Percentiles rank a stretch among this genome's conserved stretches.
phyloP scores from a whole-genome alignment of 768 basidiomycete genomes.

The Termitomyces eurrhizus region DNA sequence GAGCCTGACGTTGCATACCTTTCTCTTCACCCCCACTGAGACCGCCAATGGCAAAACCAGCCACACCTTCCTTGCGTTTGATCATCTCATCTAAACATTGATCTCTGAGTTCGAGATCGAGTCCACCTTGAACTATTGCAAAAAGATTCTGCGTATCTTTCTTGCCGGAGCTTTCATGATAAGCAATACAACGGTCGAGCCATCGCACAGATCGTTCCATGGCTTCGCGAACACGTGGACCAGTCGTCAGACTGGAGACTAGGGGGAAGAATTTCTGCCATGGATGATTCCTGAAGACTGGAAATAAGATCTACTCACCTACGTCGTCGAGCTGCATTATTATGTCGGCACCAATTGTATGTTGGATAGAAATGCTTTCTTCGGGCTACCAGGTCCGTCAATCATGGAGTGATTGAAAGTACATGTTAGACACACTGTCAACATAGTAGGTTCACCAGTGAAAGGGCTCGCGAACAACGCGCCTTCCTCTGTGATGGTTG shows the following conservation, averaged over 20 bases:
- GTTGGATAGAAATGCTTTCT: conserved; percentile 88
- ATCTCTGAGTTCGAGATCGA: conserved; percentile 67
- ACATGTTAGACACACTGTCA: conserved; percentile 54
- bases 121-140: conserved; percentile 88
- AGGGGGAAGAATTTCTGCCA: conserved; percentile 2
- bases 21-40: conserved; percentile 91
- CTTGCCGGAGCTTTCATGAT: conserved; percentile 67
- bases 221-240: conserved; percentile 80
- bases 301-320: conserved; percentile 41
- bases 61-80: conserved; percentile 64
- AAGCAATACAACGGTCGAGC: conserved; percentile 84
- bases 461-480: conserved; percentile 84
- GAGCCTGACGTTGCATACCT: conserved; percentile 39
- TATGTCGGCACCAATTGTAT: conserved; percentile 88
- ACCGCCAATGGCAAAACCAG: conserved; percentile 91
- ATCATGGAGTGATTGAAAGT: conserved; percentile 8
- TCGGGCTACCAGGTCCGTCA: conserved; percentile 56
- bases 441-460: conserved; percentile 82
- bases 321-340: conserved; percentile 96
- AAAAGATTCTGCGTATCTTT: conserved; percentile 76
- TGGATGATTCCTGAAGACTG: neutral
- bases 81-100: conserved; percentile 82
- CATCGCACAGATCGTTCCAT: conserved; percentile 87
- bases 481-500: conserved; percentile 84
- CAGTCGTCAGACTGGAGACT: conserved; percentile 80